phyloP scores from a whole-genome alignment of 129 eudicot species.

The Centaurea solstitialis region DNA sequence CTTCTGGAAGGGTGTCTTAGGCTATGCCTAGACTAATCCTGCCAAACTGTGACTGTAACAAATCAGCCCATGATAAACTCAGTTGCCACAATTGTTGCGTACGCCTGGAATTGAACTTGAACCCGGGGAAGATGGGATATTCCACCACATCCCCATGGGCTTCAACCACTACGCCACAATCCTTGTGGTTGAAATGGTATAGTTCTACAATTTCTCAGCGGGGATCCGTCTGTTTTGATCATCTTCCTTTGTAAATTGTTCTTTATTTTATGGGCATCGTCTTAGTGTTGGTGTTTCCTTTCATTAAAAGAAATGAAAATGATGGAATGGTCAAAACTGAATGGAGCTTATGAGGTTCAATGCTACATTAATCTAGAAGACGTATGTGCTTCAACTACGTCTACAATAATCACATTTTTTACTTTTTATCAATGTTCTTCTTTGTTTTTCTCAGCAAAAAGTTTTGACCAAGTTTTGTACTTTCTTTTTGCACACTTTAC shows the following conservation, averaged over 20 bases:
- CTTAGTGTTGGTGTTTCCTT: not conserved
- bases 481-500: not conserved
- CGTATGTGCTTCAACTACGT: conserved; percentile 2
- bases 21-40: too few species aligned
- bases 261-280: not conserved
- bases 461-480: not conserved
- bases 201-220: not conserved
- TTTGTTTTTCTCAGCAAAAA: not conserved
- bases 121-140: too few species aligned
- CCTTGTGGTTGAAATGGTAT: not conserved
- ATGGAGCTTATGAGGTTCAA: not conserved
- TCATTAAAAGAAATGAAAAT: not conserved
- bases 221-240: not conserved
- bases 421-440: too few species aligned
- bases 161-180: too few species aligned
- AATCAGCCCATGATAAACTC: too few species aligned
- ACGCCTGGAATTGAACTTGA: too few species aligned
- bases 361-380: not conserved
- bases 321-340: not conserved
- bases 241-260: not conserved
- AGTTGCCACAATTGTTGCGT: too few species aligned
- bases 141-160: too few species aligned
- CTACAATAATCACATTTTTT: not conserved
- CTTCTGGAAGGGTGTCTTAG: too few species aligned
- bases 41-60: too few species aligned